These are phyloP conservation scores for Penicillium argentinense DNA, from an alignment of 495 filamentous ascomycete genomes.

Conservation along the genomic window DNA sequence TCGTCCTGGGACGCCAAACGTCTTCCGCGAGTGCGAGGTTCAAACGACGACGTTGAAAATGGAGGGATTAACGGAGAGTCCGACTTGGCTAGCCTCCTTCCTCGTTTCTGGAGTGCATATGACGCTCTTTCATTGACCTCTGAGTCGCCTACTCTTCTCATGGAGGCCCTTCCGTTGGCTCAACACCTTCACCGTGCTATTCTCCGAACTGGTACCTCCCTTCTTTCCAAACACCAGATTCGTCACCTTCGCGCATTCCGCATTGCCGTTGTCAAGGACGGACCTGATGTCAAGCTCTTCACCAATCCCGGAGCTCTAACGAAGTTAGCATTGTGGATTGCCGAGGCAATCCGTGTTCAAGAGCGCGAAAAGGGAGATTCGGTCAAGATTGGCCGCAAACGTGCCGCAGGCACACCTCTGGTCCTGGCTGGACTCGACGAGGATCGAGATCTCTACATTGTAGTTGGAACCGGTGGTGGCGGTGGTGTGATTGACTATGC, in stretches of 20 bases:
- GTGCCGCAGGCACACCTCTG: constrained; percentile 67
- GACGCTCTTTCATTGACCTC: constrained; percentile 67
- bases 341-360: constrained; percentile 86
- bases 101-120: constrained; percentile 90
- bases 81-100: constrained; percentile 40
- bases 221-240: constrained; percentile 93
- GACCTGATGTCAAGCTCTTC: constrained; percentile 85
- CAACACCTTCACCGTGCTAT: constrained; percentile 90
- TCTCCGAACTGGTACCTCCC: constrained; percentile 83
- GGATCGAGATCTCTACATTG: constrained; percentile 80
- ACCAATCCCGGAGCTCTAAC: constrained; percentile 88
- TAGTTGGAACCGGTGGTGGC: constrained; percentile 84
- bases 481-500: constrained; percentile 61
- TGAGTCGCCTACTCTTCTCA: constrained; percentile 40
- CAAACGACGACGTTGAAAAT: constrained; percentile 35
- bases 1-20: constrained; percentile 39
- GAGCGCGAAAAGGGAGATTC: constrained; percentile 75
- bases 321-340: constrained; percentile 91
- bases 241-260: constrained; percentile 87
- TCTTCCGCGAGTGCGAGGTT: constrained; percentile 31
- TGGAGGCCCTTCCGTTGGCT: constrained; percentile 81
- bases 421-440: constrained; percentile 91
- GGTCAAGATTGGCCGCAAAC: constrained; percentile 59
- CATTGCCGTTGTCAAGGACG: constrained; percentile 93
- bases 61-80: constrained; percentile 25